Conservation (phyloP, 257 asterid genomes). For the Forsythia viridissima region DNA sequence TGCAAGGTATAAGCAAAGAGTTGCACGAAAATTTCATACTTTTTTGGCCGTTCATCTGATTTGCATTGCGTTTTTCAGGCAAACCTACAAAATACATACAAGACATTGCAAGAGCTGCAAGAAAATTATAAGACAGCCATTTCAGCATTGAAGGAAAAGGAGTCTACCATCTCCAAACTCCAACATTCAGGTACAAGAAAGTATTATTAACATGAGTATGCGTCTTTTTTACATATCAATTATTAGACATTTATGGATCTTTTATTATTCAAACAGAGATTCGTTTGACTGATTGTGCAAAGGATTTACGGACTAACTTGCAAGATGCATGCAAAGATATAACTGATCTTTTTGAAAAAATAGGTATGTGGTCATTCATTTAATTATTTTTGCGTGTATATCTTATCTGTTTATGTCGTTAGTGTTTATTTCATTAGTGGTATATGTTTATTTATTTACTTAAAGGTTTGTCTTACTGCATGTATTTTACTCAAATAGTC, state of each 20-base stretch:
- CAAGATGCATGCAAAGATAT: constrained; percentile 70
- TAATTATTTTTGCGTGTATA: background rate
- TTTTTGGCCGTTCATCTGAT: constrained; percentile 15
- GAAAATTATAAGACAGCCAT: constrained; percentile 52
- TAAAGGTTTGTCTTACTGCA: background rate
- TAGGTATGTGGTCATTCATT: constrained; percentile 44
- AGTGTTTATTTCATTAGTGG: background rate
- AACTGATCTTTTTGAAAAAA: constrained; percentile 58
- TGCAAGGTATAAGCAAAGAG: constrained; percentile 56
- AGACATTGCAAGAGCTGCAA: constrained; percentile 62
- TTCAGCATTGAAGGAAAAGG: constrained; percentile 58
- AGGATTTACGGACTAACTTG: constrained; percentile 57
- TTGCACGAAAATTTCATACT: constrained; percentile 7
- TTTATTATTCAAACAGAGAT: constrained; percentile 47
- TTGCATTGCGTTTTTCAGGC: constrained; percentile 39
- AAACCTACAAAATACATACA: constrained; percentile 47
- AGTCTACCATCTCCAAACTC: constrained; percentile 53
- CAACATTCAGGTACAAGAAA: constrained; percentile 60
- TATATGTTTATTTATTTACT: background rate
- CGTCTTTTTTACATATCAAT: constrained; percentile 5
- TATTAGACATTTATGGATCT: constrained; percentile 11
- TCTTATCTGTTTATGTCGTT: background rate
- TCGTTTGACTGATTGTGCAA: constrained; percentile 60
- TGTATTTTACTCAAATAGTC: background rate
- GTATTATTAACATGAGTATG: background rate